These are phyloP conservation scores for Pseudonectria foliicola DNA, from an alignment of 2,329 filamentous ascomycete species.

Conservation along the genomic window DNA sequence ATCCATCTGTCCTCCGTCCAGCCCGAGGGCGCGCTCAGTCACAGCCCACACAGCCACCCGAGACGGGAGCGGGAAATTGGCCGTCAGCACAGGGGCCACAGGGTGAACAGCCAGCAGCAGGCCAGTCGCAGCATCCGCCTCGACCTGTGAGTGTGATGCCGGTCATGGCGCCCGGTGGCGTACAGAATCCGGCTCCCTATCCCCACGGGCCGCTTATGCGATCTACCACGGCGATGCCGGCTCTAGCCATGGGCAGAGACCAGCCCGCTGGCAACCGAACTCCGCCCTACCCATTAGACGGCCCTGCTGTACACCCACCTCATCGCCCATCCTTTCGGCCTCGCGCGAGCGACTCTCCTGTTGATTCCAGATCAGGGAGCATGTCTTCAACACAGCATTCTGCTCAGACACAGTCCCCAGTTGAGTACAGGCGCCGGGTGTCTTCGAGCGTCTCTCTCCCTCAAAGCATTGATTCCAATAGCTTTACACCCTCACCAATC, in stretches of 20 bases:
- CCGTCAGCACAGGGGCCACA: neutral
- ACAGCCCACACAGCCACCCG: constrained; percentile 7
- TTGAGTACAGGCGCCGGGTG: constrained; percentile 17
- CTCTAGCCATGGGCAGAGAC: neutral
- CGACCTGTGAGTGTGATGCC: neutral
- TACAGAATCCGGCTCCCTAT: constrained; percentile 6
- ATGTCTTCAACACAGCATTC: constrained; percentile 14
- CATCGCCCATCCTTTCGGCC: constrained; percentile 21
- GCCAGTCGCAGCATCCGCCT: constrained; percentile 9
- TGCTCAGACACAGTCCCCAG: constrained; percentile 23
- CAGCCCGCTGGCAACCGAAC: constrained; percentile 1
- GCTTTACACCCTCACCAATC: constrained; percentile 18
- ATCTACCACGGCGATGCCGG: neutral
- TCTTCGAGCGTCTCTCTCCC: constrained; percentile 14
- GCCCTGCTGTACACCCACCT: constrained; percentile 4
- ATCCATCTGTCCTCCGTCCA: constrained; percentile 7
- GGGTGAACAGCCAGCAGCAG: constrained; percentile 14
- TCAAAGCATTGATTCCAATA: constrained; percentile 3
- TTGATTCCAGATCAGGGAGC: constrained; percentile 20
- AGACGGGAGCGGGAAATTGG: constrained; percentile 1
- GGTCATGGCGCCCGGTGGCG: constrained; percentile 19
- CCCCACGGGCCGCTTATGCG: neutral
- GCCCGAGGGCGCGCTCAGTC: constrained; percentile 7
- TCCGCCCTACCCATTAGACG: too few species aligned
- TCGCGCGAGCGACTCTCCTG: constrained; percentile 18